Percentiles rank a stretch among this genome's conserved stretches.
phyloP scores from a whole-genome alignment of 2,329 filamentous ascomycete species.

The Pseudovirgaria hyperparasitica region DNA sequence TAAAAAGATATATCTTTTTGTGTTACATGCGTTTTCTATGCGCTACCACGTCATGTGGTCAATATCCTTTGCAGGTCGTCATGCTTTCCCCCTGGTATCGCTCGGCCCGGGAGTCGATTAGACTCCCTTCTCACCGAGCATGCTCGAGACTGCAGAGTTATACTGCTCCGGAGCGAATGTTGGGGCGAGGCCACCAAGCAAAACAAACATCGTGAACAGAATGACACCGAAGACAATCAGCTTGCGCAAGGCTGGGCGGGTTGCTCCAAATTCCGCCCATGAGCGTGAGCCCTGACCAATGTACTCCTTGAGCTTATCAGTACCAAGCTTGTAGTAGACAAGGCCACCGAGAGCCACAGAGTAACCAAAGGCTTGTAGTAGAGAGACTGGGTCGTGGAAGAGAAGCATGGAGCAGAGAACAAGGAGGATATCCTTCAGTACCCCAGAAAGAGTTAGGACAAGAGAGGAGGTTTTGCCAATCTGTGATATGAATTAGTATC shows the following conservation, averaged over 20 bases:
- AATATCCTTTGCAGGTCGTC: too few relatives aligned
- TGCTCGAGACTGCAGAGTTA: conserved; percentile 20
- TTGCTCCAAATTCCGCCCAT: conserved; percentile 77
- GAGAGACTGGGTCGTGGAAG: conserved; percentile 63
- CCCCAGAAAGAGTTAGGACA: conserved; percentile 74
- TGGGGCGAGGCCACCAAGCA: conserved; percentile 44
- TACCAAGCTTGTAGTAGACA: conserved; percentile 76
- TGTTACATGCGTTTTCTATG: too few relatives aligned
- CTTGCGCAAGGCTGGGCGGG: conserved; percentile 67
- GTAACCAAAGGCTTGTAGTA: conserved; percentile 74
- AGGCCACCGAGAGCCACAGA: conserved; percentile 66
- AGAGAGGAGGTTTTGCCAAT: conserved; percentile 82
- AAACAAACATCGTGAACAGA: conserved; percentile 52
- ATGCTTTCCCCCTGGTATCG: too few relatives aligned
- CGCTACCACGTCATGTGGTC: too few relatives aligned
- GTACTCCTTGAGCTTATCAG: conserved; percentile 73
- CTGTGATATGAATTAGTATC: conserved; percentile 29
- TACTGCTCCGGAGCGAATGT: conserved; percentile 23
- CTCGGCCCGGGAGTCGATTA: conserved; percentile 7
- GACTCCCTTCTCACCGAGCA: conserved; percentile 17
- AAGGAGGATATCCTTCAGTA: conserved; percentile 78
- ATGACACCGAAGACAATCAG: conserved; percentile 54
- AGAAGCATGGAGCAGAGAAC: conserved; percentile 69
- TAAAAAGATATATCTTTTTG: too few relatives aligned
- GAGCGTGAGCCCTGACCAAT: conserved; percentile 57